Evolutionary conservation across 192 early-diverging fungal genomes (phyloP), one percentile per base, ranked within the genome.

Genomic region (Podila horticola): DNA sequence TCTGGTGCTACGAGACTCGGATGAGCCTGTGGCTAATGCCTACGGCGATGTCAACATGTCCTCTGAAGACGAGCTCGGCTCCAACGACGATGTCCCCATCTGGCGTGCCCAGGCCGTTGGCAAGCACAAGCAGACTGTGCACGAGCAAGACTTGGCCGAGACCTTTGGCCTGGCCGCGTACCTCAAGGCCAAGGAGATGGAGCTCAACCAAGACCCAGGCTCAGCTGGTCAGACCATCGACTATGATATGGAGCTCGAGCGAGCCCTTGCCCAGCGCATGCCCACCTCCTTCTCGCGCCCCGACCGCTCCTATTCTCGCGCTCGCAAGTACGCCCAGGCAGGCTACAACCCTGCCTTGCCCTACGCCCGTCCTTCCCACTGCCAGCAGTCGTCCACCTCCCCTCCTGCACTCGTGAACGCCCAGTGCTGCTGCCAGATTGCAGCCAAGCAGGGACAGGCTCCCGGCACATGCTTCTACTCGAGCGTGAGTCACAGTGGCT

Each of bases 161-260:
- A 68, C 76, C 7, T 79, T 79, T 71, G 76, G 76, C 15, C 65
- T 79, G 9, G 76, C 76, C 10, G 76, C 76, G 12, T 79, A 79
- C 51, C 76, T 79, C 76, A 72, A 79, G 52, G 76, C 76, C 60
- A 79, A 72, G 49, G 76, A 79, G 70, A 67, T 79, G 70, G 64
- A 65, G 19, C 22, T 45, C 12, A n/a, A 29, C 17, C 45, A 65
- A 11, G 65, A 72, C 41, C 52, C 64, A 29, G 45, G 65, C 62
- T 15, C 31, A 38, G 50, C 70, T 49, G 76, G 70, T 12, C 70
- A 67, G 30, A 68, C 69, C 12, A 72, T 79, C 38, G 66, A 72
- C n/a, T 79, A 79, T 49, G 76, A 79, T 38, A 57, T 67, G 66
- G 76, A 79, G 55, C 66, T 79, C 28, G 76, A 79, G 55, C 76